Evolutionary conservation across 1,139 yeast species (phyloP).

Genomic region (Magnusiomyces paraingens): DNA sequence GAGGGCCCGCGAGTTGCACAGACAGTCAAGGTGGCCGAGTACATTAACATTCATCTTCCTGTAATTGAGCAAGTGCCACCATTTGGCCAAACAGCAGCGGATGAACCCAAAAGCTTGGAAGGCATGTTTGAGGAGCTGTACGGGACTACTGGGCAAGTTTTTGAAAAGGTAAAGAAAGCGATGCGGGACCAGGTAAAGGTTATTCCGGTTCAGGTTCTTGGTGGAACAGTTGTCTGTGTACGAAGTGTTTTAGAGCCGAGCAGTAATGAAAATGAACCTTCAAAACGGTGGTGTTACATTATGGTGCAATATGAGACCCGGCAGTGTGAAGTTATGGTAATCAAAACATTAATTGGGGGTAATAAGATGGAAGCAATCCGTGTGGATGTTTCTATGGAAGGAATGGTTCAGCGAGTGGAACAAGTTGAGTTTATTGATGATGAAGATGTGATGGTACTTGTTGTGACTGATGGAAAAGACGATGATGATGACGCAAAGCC

Average conservation of each 20-base stretch:
- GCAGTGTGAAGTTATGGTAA: not conserved
- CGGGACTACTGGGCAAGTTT: slow-evolving; percentile 5
- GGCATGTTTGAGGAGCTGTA: not conserved
- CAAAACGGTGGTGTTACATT: not conserved
- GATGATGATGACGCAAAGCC: not conserved
- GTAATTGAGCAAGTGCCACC: not conserved
- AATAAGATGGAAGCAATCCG: slow-evolving; percentile 2
- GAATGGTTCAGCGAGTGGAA: not conserved
- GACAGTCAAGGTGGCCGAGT: slow-evolving; percentile 23
- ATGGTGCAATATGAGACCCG: slow-evolving; percentile 1
- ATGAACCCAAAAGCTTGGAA: slow-evolving; percentile 5
- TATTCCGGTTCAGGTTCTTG: too few species aligned
- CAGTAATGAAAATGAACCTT: not conserved
- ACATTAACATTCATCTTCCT: slow-evolving; percentile 17
- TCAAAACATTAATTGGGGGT: not conserved
- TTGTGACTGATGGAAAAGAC: not conserved
- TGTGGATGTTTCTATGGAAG: slow-evolving; percentile 5
- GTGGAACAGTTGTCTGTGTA: too few species aligned
- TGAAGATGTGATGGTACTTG: not conserved
- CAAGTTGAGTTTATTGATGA: slow-evolving; percentile 8
- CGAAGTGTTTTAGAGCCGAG: not conserved
- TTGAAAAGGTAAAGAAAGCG: slow-evolving; percentile 16
- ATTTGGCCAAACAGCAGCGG: not conserved
- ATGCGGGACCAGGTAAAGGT: slow-evolving; percentile 15
- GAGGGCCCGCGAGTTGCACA: slow-evolving; percentile 21